Evolutionary conservation across 768 basidiomycete genomes (phyloP), one percentile per base, ranked within the genome.

Genomic region (Paxillus rubicundulus): DNA sequence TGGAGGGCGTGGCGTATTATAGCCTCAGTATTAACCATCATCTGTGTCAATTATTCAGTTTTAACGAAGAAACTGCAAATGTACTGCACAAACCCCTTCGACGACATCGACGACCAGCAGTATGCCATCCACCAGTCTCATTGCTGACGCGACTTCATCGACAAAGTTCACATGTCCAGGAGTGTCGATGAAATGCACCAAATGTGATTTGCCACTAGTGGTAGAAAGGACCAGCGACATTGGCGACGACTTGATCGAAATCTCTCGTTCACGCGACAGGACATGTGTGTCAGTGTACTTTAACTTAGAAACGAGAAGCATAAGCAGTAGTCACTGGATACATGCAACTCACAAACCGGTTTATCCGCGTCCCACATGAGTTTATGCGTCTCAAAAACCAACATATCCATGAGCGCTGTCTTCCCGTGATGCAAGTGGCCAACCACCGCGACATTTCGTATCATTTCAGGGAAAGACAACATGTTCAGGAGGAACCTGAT

Each of bases 401-500:
- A 81, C 92, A 98, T 98, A 69, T 99, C 97, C 82, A 99, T 76
- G 44, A 99, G 75, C 1, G 92, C 87, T 0, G 97, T 98, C 75
- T 99, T 99, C 62, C 97, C 97, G 63, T 99, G 97, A 64, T 99
- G 97, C 45, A 99, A 72, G 65, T 98, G 96, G 13, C 97, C 97
- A 14, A 95, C 95, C 16, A 99, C 81, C 47, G 93, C 93, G 24
- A 99, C 89, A 69, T 98, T 98, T 47, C 97, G 85, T 66, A 98
- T 83, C 86, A 94, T 96, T 50, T 92, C 89, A 21, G 94, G 95
- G 69, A 92, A 90, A 10, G 81, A 78, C 63, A 90, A 89, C 82
- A 97, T 85, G 63, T 89, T 94, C 63, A 98, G 74, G 65, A 99
- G 72, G 72, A 94, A 99, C 14, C 96, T 98, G 63, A 6, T 53